Percentiles rank a stretch among this genome's conserved stretches.
These are phyloP conservation scores for Xylariaceae sp. DNA, from an alignment of 2,329 filamentous ascomycete genomes.

Conservation along the genomic window DNA sequence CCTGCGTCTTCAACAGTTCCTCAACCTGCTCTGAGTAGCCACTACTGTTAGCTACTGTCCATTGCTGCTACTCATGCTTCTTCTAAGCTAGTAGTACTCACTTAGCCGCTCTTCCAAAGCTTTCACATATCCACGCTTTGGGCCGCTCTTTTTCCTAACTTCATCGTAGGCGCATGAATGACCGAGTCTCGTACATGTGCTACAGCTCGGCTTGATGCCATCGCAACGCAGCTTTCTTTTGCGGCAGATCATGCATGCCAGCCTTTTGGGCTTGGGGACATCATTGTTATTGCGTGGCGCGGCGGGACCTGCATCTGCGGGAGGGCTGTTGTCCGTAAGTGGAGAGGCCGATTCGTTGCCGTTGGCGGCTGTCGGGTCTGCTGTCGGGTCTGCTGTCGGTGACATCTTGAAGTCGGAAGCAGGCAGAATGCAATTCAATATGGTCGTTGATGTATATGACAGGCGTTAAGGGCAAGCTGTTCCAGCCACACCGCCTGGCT, in stretches of 20 bases:
- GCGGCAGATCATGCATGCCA: slow-evolving; percentile 91
- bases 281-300: slow-evolving; percentile 48
- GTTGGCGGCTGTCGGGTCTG: not conserved
- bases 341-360: slow-evolving; percentile 34
- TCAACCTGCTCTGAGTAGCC: slow-evolving; percentile 76
- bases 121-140: slow-evolving; percentile 92
- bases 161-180: slow-evolving; percentile 91
- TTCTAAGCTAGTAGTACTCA: slow-evolving; percentile 44
- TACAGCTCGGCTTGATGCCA: slow-evolving; percentile 77
- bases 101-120: slow-evolving; percentile 87
- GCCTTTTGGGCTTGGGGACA: slow-evolving; percentile 79
- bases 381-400: slow-evolving; percentile 7
- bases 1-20: slow-evolving; percentile 79
- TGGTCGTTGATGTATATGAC: too few relatives aligned
- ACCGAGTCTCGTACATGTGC: slow-evolving; percentile 80
- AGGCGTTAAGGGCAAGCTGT: too few relatives aligned
- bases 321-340: slow-evolving; percentile 35
- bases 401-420: slow-evolving; percentile 17
- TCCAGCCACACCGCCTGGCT: too few relatives aligned
- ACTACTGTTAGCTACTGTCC: slow-evolving; percentile 11
- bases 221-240: slow-evolving; percentile 92
- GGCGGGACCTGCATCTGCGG: slow-evolving; percentile 33
- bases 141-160: slow-evolving; percentile 88
- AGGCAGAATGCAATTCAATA: too few relatives aligned
- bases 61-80: not conserved